Conservation (phyloP, 2,329 filamentous ascomycete genomes). For the Thelonectria blattea region DNA sequence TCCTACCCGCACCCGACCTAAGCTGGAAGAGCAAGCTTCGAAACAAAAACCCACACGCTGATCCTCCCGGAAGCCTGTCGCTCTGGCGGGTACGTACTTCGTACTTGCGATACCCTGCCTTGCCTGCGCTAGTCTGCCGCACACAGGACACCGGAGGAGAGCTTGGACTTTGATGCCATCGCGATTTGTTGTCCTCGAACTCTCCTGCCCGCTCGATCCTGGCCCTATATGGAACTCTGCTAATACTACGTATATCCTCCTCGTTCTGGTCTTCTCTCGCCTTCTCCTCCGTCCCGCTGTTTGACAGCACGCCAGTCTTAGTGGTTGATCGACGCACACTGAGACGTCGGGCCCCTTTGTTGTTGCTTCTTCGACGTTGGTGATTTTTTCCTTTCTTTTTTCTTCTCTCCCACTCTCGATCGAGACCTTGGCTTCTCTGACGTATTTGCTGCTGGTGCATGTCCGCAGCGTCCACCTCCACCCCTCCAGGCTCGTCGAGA, state of each 20-base stretch:
- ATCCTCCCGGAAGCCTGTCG: conserved; percentile 25
- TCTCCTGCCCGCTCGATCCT: conserved; percentile 16
- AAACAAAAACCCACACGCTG: conserved; percentile 30
- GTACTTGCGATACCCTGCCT: conserved; percentile 20
- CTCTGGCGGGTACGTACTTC: conserved; percentile 18
- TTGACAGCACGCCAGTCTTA: conserved; percentile 22
- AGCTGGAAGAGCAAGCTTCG: conserved; percentile 21
- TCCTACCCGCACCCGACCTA: conserved; percentile 15
- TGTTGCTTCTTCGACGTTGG: conserved; percentile 34
- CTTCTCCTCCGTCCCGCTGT: conserved; percentile 17
- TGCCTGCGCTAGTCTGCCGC: conserved; percentile 17
- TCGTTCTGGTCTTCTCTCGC: conserved; percentile 11
- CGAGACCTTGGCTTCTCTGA: conserved; percentile 7
- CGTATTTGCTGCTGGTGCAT: conserved; percentile 9
- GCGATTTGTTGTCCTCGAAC: conserved; percentile 17
- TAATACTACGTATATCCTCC: conserved; percentile 9
- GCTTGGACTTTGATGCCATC: conserved; percentile 15
- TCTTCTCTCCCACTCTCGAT: conserved; percentile 4
- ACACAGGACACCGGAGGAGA: conserved; percentile 10
- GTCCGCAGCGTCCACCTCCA: conserved; percentile 10
- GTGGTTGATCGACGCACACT: conserved; percentile 27
- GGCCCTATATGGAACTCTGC: conserved; percentile 21
- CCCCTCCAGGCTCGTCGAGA: conserved; percentile 19
- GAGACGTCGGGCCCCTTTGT: conserved; percentile 25
- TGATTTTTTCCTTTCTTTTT: conserved; percentile 18